These are phyloP conservation scores for Arxiozyma slooffiae DNA, from an alignment of 1,139 yeast genomes.

Conservation along the genomic window DNA sequence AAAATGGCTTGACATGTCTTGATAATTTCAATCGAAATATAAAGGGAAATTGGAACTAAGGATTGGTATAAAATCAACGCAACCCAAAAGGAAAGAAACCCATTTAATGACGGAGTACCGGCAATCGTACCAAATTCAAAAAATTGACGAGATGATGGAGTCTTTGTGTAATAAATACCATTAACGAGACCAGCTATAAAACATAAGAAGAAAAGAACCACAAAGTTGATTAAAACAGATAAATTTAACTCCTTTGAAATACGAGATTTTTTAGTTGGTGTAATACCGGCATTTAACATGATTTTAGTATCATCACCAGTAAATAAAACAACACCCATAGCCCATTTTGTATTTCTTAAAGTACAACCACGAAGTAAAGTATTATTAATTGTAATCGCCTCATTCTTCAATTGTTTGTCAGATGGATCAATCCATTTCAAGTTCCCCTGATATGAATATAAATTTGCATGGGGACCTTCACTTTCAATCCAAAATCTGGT, in stretches of 20 bases:
- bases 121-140: slow-evolving; percentile 66
- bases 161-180: slow-evolving; percentile 57
- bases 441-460: slow-evolving; percentile 73
- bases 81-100: slow-evolving; percentile 79
- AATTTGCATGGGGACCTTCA: slow-evolving; percentile 78
- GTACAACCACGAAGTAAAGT: slow-evolving; percentile 80
- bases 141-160: slow-evolving; percentile 47
- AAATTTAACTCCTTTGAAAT: slow-evolving; percentile 76
- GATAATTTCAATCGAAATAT: slow-evolving; percentile 89
- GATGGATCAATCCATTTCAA: slow-evolving; percentile 35
- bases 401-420: slow-evolving; percentile 39
- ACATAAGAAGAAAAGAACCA: slow-evolving; percentile 65
- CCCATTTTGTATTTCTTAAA: slow-evolving; percentile 89
- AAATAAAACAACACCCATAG: slow-evolving; percentile 75
- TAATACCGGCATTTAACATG: slow-evolving; percentile 85
- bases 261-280: slow-evolving; percentile 82
- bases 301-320: slow-evolving; percentile 90
- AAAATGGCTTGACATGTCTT: slow-evolving; percentile 91
- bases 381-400: slow-evolving; percentile 73
- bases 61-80: slow-evolving; percentile 83
- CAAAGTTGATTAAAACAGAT: slow-evolving; percentile 72
- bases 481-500: slow-evolving; percentile 78
- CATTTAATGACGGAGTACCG: slow-evolving; percentile 55
- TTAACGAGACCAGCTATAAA: slow-evolving; percentile 73
- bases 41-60: slow-evolving; percentile 88